phyloP scores from a whole-genome alignment of 352 stramenopile species.

The Globisporangium solare region DNA sequence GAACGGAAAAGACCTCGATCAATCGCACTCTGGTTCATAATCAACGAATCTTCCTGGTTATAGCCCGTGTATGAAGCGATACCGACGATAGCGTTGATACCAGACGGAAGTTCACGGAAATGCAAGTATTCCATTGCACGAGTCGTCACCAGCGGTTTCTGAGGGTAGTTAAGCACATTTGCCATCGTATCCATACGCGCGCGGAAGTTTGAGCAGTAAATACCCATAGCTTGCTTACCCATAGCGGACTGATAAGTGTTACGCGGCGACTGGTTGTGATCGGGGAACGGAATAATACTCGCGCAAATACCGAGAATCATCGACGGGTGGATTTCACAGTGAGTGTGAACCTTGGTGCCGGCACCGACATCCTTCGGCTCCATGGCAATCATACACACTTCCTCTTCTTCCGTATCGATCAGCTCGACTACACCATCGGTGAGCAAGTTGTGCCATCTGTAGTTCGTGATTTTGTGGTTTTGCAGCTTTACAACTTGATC shows the following conservation, averaged over 20 bases:
- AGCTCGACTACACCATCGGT: conserved; percentile 97
- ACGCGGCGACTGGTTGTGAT: conserved; percentile 99
- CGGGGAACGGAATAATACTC: conserved; percentile 99
- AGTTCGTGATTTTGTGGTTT: conserved; percentile 88
- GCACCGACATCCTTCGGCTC: conserved; percentile 92
- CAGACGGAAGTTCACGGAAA: conserved; percentile 97
- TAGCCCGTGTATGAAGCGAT: conserved; percentile 91
- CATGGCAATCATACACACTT: conserved; percentile 99
- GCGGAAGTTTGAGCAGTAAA: conserved; percentile 99
- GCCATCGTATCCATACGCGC: conserved; percentile 99
- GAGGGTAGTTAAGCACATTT: conserved; percentile 99
- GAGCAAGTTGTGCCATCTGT: conserved; percentile 83
- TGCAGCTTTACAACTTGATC: conserved; percentile 96
- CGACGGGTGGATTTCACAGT: conserved; percentile 99
- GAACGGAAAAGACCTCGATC: conserved; percentile 99
- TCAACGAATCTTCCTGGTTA: conserved; percentile 99
- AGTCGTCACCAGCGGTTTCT: conserved; percentile 99
- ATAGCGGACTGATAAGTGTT: conserved; percentile 99
- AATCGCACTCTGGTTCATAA: conserved; percentile 99
- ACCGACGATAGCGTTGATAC: conserved; percentile 96
- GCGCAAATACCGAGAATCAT: conserved; percentile 99
- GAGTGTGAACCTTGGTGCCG: conserved; percentile 95
- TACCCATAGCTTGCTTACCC: conserved; percentile 99
- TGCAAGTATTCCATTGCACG: conserved; percentile 99
- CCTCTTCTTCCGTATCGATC: conserved; percentile 99